Evolutionary conservation across 1,139 yeast genomes (phyloP), one percentile per base, ranked within the genome.

Genomic region (Diutina ranongensis): DNA sequence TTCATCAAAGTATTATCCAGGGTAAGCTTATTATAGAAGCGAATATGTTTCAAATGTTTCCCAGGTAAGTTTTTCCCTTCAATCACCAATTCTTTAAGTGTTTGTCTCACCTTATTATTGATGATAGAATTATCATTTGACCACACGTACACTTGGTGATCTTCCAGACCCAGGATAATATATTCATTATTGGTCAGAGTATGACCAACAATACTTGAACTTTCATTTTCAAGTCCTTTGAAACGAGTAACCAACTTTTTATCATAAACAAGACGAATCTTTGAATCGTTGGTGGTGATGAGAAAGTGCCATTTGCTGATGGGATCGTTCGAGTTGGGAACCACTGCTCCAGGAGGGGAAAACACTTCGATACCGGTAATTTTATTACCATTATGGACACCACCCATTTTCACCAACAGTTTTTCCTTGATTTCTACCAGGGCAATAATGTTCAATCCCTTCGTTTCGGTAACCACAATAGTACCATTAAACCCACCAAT

Each of bases 401-500:
- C 58, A 47, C 62, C 63, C 16, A 62, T 55, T 36, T 59, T 61
- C 1, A 56, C 60, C 2, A 65, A 40, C 2, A 62, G 56, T 28
- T 54, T 52, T 22, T 63, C 64, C 46, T 65, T 63, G 42, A 69
- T 70, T 49, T 81, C 88, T 54, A 83, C 76, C 38, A 76, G 71
- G 34, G 72, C 67, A 9, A 72, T 64, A 9, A 72, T 58, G 47
- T 73, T 75, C 34, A 89, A 66, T 0, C 86, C 88, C 45, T 76
- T 73, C 0, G 94, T 81, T 50, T 78, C 80, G 51, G 85, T 61
- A 4, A 80, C 69, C 45, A 73, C 67, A 27, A 87, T 64, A 21
- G 76, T 71, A 0, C 97, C 97, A 52, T 79, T 77, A 55, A 87
- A 85, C 4, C 95, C 88, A 4, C 97, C 97, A 2, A 80, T 80